These are phyloP conservation scores for Rhypophila decipiens DNA, from an alignment of 495 filamentous ascomycete species.

Conservation along the genomic window DNA sequence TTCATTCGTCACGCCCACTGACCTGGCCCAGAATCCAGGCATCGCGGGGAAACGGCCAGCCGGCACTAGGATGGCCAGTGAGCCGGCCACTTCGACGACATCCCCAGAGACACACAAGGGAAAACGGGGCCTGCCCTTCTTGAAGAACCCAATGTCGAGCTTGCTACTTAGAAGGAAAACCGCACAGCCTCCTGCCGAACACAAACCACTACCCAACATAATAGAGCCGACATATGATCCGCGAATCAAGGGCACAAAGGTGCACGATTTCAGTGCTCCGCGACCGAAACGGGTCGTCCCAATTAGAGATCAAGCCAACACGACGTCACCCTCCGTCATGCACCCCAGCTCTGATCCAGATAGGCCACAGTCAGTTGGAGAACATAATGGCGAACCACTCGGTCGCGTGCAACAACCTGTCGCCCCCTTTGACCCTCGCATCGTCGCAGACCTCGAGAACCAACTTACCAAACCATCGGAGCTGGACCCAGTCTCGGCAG, in stretches of 20 bases:
- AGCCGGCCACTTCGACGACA: slow-evolving; percentile 46
- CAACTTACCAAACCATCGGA: neutral
- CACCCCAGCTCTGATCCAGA: neutral
- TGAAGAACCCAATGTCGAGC: slow-evolving; percentile 45
- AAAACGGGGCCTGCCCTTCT: slow-evolving; percentile 45
- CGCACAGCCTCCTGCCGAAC: slow-evolving; percentile 36
- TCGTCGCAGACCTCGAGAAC: neutral
- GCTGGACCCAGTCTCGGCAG: neutral
- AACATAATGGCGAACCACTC: neutral
- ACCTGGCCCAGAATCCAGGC: slow-evolving; percentile 25
- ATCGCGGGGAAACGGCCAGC: slow-evolving; percentile 20
- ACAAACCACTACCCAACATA: slow-evolving; percentile 45
- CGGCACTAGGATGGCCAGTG: slow-evolving; percentile 32
- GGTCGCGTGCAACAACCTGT: neutral
- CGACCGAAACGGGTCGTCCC: slow-evolving; percentile 51
- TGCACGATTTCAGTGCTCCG: slow-evolving; percentile 90
- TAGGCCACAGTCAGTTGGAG: neutral
- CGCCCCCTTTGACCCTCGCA: neutral
- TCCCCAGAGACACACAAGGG: slow-evolving; percentile 48
- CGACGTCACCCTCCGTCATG: neutral
- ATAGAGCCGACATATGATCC: slow-evolving; percentile 59
- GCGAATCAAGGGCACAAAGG: slow-evolving; percentile 71
- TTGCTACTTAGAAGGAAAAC: slow-evolving; percentile 36
- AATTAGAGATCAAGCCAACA: slow-evolving; percentile 10
- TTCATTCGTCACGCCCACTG: slow-evolving; percentile 34